Base-by-base conservation (phyloP, 1,139 yeast genomes). In the Yamadazyma buinensis region DNA sequence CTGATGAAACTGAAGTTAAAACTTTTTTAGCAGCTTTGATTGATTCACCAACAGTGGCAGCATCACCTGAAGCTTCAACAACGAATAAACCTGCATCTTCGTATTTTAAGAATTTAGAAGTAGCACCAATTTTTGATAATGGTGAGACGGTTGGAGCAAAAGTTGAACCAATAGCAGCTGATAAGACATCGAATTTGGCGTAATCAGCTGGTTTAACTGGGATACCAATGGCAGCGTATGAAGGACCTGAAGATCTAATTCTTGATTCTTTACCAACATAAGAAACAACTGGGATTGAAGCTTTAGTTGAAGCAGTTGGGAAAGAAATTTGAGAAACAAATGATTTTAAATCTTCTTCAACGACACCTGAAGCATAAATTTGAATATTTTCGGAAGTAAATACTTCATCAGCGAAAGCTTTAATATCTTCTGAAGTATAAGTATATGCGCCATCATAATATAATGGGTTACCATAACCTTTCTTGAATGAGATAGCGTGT, bases 381-480 rank as follows among this genome's bases (percentile, higher is more conserved):
- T 80, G 77, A 47, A 90, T 70, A 67, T 85, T 85, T 47, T 80
- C 75, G 54, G 79, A 70, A 48, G 80, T 74, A 72, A 80, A 87
- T 35, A 76, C 84, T 52, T 77, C 67, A 49, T 75, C 63, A 47
- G 95, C 92, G 55, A 71, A 86, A 33, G 61, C 62, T 52, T 75
- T 71, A 55, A 92, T 71, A 43, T 82, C 88, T 38, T 81, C 88
- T 37, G 79, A 54, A 31, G 86, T 48, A 46, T 81, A 67, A 44
- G 69, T 63, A 46, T 67, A 64, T 56, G 70, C 62, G 37, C 87
- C 84, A 60, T 84, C 84, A 57, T 77, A 86, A 58, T 74, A 74
- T 52, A 87, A 72, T 47, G 96, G 83, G 65, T 81, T 79, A 53
- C 97, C 97, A 55, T 86, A 79, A 36, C 96, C 97, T 46, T 67